phyloP scores from a whole-genome alignment of 2,329 filamentous ascomycete species.

The Cladosporium oxysporum region DNA sequence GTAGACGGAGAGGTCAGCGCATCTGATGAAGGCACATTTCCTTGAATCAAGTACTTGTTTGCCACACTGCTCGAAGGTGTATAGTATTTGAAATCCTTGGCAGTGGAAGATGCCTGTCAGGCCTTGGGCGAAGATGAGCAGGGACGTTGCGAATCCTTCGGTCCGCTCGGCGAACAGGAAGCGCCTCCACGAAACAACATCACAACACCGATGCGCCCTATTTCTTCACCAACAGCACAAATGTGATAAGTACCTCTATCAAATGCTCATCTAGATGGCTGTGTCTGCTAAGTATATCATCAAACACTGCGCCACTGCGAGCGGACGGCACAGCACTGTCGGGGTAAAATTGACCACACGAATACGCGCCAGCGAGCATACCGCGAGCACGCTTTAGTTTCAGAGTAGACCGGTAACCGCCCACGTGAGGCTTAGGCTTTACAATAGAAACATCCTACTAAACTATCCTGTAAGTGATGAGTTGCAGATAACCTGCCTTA shows the following conservation, averaged over 20 bases:
- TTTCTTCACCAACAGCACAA: neutral
- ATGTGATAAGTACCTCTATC: neutral
- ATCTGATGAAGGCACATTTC: neutral
- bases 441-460: neutral
- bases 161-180: neutral
- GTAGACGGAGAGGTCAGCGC: neutral
- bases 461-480: neutral
- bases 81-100: neutral
- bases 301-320: slow-evolving; percentile 1
- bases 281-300: neutral
- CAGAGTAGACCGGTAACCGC: neutral
- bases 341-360: neutral
- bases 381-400: neutral
- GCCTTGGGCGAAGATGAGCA: neutral
- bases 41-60: neutral
- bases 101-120: neutral
- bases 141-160: neutral
- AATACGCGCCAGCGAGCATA: neutral
- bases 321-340: neutral
- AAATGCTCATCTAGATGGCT: neutral
- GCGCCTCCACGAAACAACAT: neutral
- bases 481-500: neutral
- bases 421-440: neutral
- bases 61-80: neutral
- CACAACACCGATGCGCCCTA: neutral